These are phyloP conservation scores for Diophrys appendiculata DNA, from an alignment of 73 alveolate genomes.

Conservation along the genomic window DNA sequence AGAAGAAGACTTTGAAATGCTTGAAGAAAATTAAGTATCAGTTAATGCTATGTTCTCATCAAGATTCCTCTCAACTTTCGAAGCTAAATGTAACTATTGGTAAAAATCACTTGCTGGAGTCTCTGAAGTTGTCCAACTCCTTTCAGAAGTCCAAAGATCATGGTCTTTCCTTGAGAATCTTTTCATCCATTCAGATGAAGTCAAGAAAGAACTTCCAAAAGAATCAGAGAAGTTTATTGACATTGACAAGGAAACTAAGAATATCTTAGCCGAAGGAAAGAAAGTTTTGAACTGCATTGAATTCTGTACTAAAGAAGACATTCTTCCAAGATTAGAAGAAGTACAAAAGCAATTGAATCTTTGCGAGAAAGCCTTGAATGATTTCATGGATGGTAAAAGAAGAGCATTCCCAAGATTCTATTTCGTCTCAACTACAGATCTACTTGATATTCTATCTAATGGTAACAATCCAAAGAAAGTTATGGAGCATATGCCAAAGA, in stretches of 20 bases:
- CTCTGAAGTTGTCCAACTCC: conserved; percentile 86
- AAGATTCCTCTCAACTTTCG: conserved; percentile 81
- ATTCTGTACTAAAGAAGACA: conserved; percentile 90
- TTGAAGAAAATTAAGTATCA: conserved; percentile 97
- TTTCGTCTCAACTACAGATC: conserved; percentile 99
- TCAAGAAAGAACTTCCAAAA: conserved; percentile 99
- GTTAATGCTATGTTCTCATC: conserved; percentile 83
- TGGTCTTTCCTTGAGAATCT: conserved; percentile 99
- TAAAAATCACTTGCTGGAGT: conserved; percentile 78
- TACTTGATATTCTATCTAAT: conserved; percentile 99
- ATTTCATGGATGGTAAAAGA: conserved; percentile 99
- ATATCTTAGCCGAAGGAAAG: conserved; percentile 93
- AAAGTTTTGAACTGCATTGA: conserved; percentile 75
- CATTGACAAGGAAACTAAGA: conserved; percentile 95
- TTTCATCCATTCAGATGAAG: conserved; percentile 99
- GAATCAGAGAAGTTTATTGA: conserved; percentile 97
- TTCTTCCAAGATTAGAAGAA: conserved; percentile 93
- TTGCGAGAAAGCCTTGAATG: conserved; percentile 99
- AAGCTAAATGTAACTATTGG: conserved; percentile 77
- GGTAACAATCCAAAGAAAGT: conserved; percentile 98
- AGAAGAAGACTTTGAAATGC: conserved; percentile 99
- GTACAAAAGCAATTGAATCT: conserved; percentile 93
- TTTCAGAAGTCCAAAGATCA: conserved; percentile 97
- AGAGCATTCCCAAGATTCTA: conserved; percentile 99
- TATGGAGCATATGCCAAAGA: conserved; percentile 96